Evolutionary conservation across 1,284 basidiomycete species (phyloP).

Genomic region (Trichosporon ovoides): DNA sequence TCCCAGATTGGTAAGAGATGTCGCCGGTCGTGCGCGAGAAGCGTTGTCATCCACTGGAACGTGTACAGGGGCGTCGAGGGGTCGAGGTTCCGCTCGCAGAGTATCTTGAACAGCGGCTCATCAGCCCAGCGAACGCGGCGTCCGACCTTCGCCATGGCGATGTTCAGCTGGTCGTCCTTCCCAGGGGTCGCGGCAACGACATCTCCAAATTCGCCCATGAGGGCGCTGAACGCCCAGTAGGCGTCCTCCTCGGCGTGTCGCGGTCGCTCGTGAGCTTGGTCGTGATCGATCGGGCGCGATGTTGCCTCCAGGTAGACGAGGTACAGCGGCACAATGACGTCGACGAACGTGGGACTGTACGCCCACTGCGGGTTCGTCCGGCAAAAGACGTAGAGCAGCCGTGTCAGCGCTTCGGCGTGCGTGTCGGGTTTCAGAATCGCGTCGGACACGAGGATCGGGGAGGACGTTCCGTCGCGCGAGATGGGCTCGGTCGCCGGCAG

Average conservation of each 20-base stretch:
- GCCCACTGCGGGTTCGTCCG: constrained; percentile 37
- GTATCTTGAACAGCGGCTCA: constrained; percentile 24
- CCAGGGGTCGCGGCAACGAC: constrained; percentile 17
- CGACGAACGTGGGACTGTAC: constrained; percentile 41
- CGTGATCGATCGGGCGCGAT: neutral
- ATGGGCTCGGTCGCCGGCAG: constrained; percentile 23
- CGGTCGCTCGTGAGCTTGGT: neutral
- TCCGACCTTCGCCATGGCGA: constrained; percentile 27
- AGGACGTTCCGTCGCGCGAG: constrained; percentile 3
- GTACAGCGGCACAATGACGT: constrained; percentile 45
- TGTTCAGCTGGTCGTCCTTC: constrained; percentile 9
- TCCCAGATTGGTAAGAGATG: constrained; percentile 41
- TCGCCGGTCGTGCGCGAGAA: constrained; percentile 28
- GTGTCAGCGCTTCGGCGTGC: constrained; percentile 42
- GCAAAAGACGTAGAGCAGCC: constrained; percentile 45
- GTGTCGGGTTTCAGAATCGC: constrained; percentile 34
- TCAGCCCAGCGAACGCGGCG: constrained; percentile 41
- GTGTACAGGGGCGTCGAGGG: constrained; percentile 34
- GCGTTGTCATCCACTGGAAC: constrained; percentile 36
- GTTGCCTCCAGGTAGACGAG: constrained; percentile 29
- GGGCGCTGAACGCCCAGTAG: constrained; percentile 40
- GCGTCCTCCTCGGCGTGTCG: constrained; percentile 40
- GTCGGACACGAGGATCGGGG: constrained; percentile 13
- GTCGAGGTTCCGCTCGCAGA: constrained; percentile 36
- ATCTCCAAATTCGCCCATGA: constrained; percentile 36